Base-by-base conservation (phyloP, 768 basidiomycete genomes). In the Pulveroboletus ravenelii region DNA sequence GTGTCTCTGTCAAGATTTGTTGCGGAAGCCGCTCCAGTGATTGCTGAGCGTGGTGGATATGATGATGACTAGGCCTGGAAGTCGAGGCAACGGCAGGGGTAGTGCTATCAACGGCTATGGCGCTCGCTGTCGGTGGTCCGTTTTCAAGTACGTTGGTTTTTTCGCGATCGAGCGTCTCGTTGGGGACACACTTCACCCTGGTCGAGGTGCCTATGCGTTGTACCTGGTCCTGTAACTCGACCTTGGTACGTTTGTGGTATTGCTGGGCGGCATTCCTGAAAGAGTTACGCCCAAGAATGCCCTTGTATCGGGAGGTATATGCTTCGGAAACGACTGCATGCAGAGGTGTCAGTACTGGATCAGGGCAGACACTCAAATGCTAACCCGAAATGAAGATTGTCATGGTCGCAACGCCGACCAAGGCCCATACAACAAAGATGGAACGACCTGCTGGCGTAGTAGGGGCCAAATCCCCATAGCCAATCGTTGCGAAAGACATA, bases 391-490 rank as follows among this genome's bases (percentile, higher is more conserved):
- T 75, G 13, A 89, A 71, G 25, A 87, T 80, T 0, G 89, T 87
- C 80, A 90, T 79, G 1, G 85, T 80, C 1, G 75, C 86, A 13
- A 89, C 83, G 14, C 87, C 89, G 7, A 89, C 67, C 32, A 91
- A 65, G 0, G 88, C 85, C 89, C 89, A 90, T 3, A 81, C 78
- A 36, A 89, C 76, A 62, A 91, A 91, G 31, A 91, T 74, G 13
- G 85, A 79, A 20, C 87, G 79, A 10, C 89, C 89, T 3, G 84
- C 80, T 10, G 84, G 79, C 0, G 85, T 82, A 44, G 63, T 61
- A 0, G 87, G 88, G 0, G 78, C 55, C 13, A 74, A 70, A 58
- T 90, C 88, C 66, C 79, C 83, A 55, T 83, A 87, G 13, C 88
- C 89, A 27, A 89, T 81, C 1, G 85, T 88, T 1, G 80, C 79